Conservation (phyloP, 176 grass and related monocot species). For the Carex myosuroides region DNA sequence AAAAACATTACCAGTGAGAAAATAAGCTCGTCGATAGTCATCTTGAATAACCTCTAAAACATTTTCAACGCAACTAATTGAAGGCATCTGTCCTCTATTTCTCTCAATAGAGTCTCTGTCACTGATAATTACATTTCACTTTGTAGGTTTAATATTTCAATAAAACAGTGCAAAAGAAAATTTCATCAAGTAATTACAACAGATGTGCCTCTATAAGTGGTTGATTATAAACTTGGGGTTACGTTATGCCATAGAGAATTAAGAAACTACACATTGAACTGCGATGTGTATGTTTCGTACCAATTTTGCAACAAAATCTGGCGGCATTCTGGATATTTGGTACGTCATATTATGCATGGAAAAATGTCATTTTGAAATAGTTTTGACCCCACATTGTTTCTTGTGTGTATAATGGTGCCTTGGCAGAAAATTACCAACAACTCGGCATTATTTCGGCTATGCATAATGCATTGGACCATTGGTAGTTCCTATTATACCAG, state of each 20-base stretch:
- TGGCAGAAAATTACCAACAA: neutral
- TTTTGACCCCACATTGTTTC: neutral
- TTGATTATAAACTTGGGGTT: neutral
- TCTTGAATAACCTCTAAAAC: conserved; percentile 49
- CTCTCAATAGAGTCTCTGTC: conserved; percentile 19
- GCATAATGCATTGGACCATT: neutral
- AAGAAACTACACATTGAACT: too few relatives aligned
- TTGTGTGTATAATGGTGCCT: neutral
- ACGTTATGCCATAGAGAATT: neutral
- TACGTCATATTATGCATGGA: neutral
- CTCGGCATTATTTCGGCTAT: neutral
- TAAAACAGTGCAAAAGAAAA: neutral
- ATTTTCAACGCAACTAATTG: conserved; percentile 39
- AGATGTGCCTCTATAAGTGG: neutral
- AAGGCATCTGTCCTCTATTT: neutral
- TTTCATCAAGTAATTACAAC: neutral
- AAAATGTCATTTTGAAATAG: neutral
- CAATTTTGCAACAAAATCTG: neutral
- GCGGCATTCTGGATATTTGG: neutral
- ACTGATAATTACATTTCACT: neutral
- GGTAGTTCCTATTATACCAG: neutral
- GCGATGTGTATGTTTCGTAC: too few relatives aligned
- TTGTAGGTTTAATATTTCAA: neutral
- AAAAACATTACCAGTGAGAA: conserved; percentile 58
- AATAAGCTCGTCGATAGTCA: conserved; percentile 72